Percentiles rank a stretch among this genome's conserved stretches.
These are phyloP conservation scores for Cyclotella kingstonii DNA, from an alignment of 108 stramenopile genomes.

Conservation along the genomic window DNA sequence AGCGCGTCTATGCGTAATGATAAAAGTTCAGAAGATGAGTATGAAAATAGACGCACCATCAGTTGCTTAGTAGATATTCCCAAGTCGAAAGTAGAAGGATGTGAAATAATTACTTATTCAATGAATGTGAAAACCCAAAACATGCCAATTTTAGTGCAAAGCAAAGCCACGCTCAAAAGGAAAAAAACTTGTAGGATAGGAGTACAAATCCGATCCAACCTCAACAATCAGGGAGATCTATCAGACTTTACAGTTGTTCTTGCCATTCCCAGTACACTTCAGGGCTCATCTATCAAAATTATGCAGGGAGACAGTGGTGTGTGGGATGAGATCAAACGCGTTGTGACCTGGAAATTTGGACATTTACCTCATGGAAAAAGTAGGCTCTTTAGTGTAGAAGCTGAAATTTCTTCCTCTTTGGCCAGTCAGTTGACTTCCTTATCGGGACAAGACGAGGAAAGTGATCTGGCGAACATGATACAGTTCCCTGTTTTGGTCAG, in stretches of 20 bases:
- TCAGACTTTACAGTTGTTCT: slow-evolving; percentile 55
- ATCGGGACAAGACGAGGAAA: slow-evolving; percentile 3
- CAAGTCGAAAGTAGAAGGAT: slow-evolving; percentile 41
- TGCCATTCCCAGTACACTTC: slow-evolving; percentile 48
- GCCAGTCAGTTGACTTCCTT: background rate
- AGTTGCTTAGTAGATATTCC: slow-evolving; percentile 49
- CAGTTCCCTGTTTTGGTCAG: slow-evolving; percentile 66
- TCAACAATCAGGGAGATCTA: slow-evolving; percentile 65
- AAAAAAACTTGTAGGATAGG: slow-evolving; percentile 48
- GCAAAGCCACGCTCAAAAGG: slow-evolving; percentile 55
- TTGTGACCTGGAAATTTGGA: slow-evolving; percentile 59
- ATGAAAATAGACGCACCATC: background rate
- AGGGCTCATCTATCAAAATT: slow-evolving; percentile 47
- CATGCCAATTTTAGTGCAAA: slow-evolving; percentile 69
- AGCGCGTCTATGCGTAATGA: background rate
- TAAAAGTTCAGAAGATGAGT: background rate
- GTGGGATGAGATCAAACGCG: slow-evolving; percentile 56
- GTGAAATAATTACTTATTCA: slow-evolving; percentile 45
- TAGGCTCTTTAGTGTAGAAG: slow-evolving; percentile 61
- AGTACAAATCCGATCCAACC: slow-evolving; percentile 76
- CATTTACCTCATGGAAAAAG: slow-evolving; percentile 63
- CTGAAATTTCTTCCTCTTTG: slow-evolving; percentile 14
- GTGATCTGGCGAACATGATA: slow-evolving; percentile 19
- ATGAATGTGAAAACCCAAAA: slow-evolving; percentile 46
- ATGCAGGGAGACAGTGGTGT: slow-evolving; percentile 51